Evolutionary conservation across 1,284 basidiomycete genomes (phyloP).

Genomic region (Caloboletus firmus): DNA sequence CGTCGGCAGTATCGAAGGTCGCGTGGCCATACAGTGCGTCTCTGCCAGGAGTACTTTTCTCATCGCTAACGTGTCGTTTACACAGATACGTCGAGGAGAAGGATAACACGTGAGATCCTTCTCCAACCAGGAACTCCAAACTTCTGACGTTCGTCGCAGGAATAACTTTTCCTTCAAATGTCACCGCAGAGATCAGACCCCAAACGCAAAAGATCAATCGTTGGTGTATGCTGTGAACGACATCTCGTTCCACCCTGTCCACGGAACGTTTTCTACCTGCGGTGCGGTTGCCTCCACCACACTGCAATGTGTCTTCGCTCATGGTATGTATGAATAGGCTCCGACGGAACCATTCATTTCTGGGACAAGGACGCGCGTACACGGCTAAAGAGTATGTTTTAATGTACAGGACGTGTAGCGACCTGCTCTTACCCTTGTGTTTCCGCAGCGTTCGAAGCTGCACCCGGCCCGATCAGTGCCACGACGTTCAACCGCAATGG

Average conservation of each 20-base stretch:
- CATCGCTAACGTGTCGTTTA: slow-evolving; percentile 4
- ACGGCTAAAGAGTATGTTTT: slow-evolving; percentile 76
- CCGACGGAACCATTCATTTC: slow-evolving; percentile 80
- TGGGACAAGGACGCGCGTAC: slow-evolving; percentile 92
- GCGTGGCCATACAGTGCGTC: slow-evolving; percentile 92
- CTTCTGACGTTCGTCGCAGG: slow-evolving; percentile 39
- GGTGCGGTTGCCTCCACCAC: slow-evolving; percentile 51
- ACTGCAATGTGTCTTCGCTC: slow-evolving; percentile 22
- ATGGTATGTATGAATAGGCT: slow-evolving; percentile 43
- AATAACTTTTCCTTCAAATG: slow-evolving; percentile 97
- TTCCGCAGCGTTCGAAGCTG: slow-evolving; percentile 46
- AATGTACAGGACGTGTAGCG: not conserved
- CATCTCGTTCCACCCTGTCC: slow-evolving; percentile 87
- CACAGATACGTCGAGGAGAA: slow-evolving; percentile 80
- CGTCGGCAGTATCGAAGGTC: slow-evolving; percentile 92
- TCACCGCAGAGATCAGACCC: slow-evolving; percentile 76
- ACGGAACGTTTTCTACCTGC: slow-evolving; percentile 93
- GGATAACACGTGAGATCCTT: slow-evolving; percentile 53
- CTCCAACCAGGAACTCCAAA: not conserved
- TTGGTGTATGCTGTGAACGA: slow-evolving; percentile 92
- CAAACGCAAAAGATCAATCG: slow-evolving; percentile 69
- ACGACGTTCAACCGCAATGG: slow-evolving; percentile 84
- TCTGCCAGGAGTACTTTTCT: not conserved
- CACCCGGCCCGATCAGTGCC: slow-evolving; percentile 67
- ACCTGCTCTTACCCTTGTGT: slow-evolving; percentile 6